Percentiles rank a stretch among this genome's conserved stretches.
phyloP scores from a whole-genome alignment of 352 stramenopile genomes.

The Phytopythium sindhum region DNA sequence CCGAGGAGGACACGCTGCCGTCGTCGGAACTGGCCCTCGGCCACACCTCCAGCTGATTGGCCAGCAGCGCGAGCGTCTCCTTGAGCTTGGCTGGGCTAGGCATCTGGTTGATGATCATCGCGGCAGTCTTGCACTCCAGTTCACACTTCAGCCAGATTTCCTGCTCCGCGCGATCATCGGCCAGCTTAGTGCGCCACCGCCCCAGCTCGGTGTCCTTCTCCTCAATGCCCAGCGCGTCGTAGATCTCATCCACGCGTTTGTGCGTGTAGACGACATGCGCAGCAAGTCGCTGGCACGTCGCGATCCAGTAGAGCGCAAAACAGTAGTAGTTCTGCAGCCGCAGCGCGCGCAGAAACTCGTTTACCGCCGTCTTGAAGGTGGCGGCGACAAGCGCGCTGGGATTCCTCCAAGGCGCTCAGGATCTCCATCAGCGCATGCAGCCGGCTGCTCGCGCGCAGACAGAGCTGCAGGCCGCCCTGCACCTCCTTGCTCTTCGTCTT shows the following conservation, averaged over 20 bases:
- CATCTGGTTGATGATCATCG: not conserved
- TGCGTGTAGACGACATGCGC: not conserved
- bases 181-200: not conserved
- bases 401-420: not conserved
- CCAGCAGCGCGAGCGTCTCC: slow-evolving; percentile 15
- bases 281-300: not conserved
- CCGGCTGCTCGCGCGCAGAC: not conserved
- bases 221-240: not conserved
- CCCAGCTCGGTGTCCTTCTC: not conserved
- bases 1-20: slow-evolving; percentile 8
- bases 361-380: not conserved
- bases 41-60: slow-evolving; percentile 6
- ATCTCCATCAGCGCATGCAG: not conserved
- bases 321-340: not conserved
- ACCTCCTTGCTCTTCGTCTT: too few relatives aligned
- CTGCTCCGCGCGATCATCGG: not conserved
- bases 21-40: slow-evolving; percentile 1
- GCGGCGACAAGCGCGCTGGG: not conserved
- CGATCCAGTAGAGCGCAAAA: slow-evolving; percentile 1
- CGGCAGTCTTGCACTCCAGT: not conserved
- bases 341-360: not conserved
- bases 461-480: not conserved
- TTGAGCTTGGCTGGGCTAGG: slow-evolving; percentile 14
- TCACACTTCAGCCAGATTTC: not conserved
- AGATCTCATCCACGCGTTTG: not conserved